Base-by-base conservation (phyloP, 768 basidiomycete species). In the Pleurotus eryngii region DNA sequence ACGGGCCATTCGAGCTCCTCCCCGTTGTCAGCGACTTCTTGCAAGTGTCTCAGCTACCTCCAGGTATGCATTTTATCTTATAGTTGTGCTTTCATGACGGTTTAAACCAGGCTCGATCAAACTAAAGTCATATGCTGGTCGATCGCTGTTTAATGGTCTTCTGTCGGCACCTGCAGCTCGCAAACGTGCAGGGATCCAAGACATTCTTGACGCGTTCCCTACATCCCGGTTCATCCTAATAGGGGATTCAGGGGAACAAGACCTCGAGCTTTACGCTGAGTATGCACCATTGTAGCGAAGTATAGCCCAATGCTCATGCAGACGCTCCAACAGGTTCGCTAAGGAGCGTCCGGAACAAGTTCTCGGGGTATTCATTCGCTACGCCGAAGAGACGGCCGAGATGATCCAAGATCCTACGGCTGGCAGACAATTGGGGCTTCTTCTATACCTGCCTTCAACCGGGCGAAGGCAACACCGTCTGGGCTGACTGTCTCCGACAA, bases 211-310 rank as follows among this genome's bases (percentile, higher is more conserved):
- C 39, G 74, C 83, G 2, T 95, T 95, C 68, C 84, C 84, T 0
- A 76, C 84, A 40, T 84, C 90, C 1, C 75, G 72, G 39, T 97
- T 98, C 72, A 70, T 98, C 65, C 81, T 95, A 49, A 77, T 98
- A 40, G 96, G 96, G 5, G 96, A 98, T 68, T 85, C 87, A 0
- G 96, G 95, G 35, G 96, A 98, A 67, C 95, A 97, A 63, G 96
- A 98, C 71, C 73, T 98, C 45, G 95, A 98, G 69, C 77, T 98
- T 1, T 98, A 98, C 68, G 77, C 87, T 12, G 76, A 84, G 81
- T 81, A 62, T n/a, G 76, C 68, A 14, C 35, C 35, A 20, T 30
- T 39, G 15, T 49, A n/a, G 30, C 9, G 3, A n/a, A 7, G 42
- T 49, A 7, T 15, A 6, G 1, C 5, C 8, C 15, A 35, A 20